A percentile compares a stretch with the other conserved stretches of the same genome.
Evolutionary conservation across 805 yeast species (phyloP).

Genomic region (Tanozyma kutaoensis): DNA sequence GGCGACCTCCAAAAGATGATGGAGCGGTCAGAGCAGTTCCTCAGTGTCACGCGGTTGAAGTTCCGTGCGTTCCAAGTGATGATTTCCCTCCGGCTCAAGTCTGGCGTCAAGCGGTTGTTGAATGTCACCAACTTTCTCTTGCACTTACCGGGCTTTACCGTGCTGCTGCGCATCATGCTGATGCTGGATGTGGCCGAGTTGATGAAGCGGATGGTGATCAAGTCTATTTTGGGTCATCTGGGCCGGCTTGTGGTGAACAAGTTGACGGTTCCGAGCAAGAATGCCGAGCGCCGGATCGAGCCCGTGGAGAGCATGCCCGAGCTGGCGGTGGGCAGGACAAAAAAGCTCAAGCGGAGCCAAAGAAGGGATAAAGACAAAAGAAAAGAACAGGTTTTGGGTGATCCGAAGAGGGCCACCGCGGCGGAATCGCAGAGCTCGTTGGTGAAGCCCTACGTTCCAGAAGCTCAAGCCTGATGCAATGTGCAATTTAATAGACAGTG

Average conservation of each 20-base stretch:
- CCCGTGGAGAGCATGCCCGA: not conserved
- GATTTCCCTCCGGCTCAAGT: conserved; percentile 21
- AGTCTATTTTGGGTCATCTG: conserved; percentile 18
- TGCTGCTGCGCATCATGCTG: conserved; percentile 18
- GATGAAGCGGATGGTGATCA: conserved; percentile 17
- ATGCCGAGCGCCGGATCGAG: too few species aligned
- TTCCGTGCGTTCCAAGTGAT: conserved; percentile 11
- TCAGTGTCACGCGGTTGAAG: conserved; percentile 3
- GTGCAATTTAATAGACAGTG: too few species aligned
- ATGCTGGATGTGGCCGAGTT: conserved; percentile 20
- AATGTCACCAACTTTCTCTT: conserved; percentile 24
- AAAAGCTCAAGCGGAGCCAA: conserved; percentile 4
- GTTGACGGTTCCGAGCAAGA: conserved; percentile 3
- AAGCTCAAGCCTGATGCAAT: too few species aligned
- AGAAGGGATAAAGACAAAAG: too few species aligned
- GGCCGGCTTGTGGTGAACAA: conserved; percentile 24
- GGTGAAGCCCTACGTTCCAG: too few species aligned
- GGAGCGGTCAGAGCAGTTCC: not conserved
- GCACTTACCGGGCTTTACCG: conserved; percentile 18
- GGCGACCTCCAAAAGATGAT: not conserved
- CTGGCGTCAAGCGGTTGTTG: conserved; percentile 20
- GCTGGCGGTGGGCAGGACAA: conserved; percentile 5
- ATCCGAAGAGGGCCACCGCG: too few species aligned
- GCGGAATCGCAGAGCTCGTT: too few species aligned
- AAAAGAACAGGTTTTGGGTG: too few species aligned